Base-by-base conservation (phyloP, 2,329 filamentous ascomycete genomes). In the Penicillium sp. region DNA sequence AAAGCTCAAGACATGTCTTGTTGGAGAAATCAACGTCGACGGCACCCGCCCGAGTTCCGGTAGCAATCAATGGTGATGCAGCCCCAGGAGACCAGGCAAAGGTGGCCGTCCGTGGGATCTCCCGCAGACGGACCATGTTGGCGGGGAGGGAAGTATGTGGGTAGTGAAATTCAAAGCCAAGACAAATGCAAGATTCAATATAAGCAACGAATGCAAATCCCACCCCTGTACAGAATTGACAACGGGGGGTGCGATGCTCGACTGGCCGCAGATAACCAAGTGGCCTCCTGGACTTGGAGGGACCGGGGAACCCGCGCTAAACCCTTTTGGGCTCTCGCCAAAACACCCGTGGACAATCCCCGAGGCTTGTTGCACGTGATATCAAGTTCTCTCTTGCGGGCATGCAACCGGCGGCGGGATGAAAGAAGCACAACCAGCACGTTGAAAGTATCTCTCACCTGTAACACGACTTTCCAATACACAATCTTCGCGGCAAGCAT, bases 11-110 rank as follows among this genome's bases (percentile, higher is more conserved):
- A 80, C 94, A 94, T 65, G 92, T 97, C 76, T 98, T 93, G 77
- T 95, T 95, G 31, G 95, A 98, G 79, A 99, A 99, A 78, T 98
- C 93, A 69, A 91, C 93, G 78, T 96, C 92, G 43, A 99, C 92
- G 70, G 95, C 95, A 64, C 95, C 95, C 62, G 95, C 93, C 69
- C 93, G 89, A 49, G 95, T 99, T 70, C 95, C 95, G 31, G 95
- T 99, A 61, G 92, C 94, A 65, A 99, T 83, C 68, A 96, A 83
- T 69, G 94, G 92, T 68, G 88, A 87, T 41, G 86, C 85, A 53
- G 91, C 81, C 69, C 88, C 90, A 28, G 93, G 90, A 68, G 92
- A 96, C 94, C 95, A 99, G 73, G 95, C 92, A 78, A 99, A 99
- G 72, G 94, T 90, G 78, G 94, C 95, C 72, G 95, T 99, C 80